Evolutionary conservation across 371 early-diverging fungal species (phyloP).

Genomic region (Coemansia sp.): DNA sequence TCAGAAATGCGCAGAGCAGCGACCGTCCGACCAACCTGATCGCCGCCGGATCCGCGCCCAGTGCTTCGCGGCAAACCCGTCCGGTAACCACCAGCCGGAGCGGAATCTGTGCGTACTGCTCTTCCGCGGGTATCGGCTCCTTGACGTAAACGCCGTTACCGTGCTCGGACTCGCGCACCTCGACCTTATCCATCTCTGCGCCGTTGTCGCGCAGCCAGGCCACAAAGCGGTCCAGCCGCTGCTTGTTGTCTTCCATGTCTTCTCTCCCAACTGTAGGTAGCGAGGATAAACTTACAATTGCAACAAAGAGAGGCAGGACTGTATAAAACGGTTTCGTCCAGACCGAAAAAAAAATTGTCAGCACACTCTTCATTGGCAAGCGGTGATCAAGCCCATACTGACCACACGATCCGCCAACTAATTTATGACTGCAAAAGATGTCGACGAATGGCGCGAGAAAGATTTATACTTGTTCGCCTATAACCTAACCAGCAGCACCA

Average conservation of each 20-base stretch:
- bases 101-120: slow-evolving; percentile 51
- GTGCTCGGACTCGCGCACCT: slow-evolving; percentile 43
- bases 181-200: slow-evolving; percentile 20
- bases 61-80: slow-evolving; percentile 10
- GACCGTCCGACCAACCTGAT: slow-evolving; percentile 19
- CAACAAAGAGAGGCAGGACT: too few species aligned
- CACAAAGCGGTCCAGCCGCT: slow-evolving; percentile 23
- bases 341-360: too few species aligned
- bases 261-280: neutral
- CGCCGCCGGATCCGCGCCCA: neutral
- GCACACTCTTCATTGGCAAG: too few species aligned
- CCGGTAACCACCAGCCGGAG: slow-evolving; percentile 40
- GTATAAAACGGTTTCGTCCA: too few species aligned
- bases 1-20: slow-evolving; percentile 52
- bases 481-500: too few species aligned
- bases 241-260: neutral
- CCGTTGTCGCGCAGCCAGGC: slow-evolving; percentile 48
- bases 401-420: too few species aligned
- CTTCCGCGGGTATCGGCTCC: neutral
- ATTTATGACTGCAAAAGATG: too few species aligned
- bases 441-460: too few species aligned
- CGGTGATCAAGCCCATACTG: too few species aligned
- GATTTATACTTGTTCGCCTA: too few species aligned
- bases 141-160: slow-evolving; percentile 51
- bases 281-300: too few species aligned